A percentile compares a stretch with the other conserved stretches of the same genome.
Evolutionary conservation across 352 stramenopile genomes (phyloP).

Genomic region (Globisporangium okanoganense): DNA sequence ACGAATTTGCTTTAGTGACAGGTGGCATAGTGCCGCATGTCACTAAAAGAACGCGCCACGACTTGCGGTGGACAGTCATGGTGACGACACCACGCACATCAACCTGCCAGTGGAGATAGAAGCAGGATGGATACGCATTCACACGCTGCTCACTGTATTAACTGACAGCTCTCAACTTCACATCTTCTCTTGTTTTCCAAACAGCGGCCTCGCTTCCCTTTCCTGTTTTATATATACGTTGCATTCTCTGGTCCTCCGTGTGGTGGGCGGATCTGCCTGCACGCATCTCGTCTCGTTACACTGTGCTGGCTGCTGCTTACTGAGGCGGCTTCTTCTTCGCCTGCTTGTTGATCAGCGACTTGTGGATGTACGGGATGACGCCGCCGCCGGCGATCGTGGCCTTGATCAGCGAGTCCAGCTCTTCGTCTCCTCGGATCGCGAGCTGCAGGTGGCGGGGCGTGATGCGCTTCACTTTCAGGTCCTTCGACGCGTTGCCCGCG

Average conservation of each 20-base stretch:
- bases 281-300: neutral
- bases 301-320: too few relatives aligned
- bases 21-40: neutral
- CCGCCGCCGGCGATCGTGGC: conserved; percentile 99
- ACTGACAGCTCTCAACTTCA: conserved; percentile 3
- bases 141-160: conserved; percentile 6
- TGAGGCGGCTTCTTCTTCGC: conserved; percentile 84
- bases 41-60: neutral
- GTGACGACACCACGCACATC: neutral
- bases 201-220: conserved; percentile 3
- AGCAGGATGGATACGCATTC: neutral
- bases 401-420: conserved; percentile 99
- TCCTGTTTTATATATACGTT: conserved; percentile 17
- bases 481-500: conserved; percentile 96
- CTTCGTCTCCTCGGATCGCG: conserved; percentile 99
- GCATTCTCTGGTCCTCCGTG: neutral
- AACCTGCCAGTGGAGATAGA: too few relatives aligned
- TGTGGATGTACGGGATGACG: conserved; percentile 99
- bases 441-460: conserved; percentile 99
- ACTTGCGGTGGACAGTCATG: neutral
- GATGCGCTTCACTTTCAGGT: conserved; percentile 98
- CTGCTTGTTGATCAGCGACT: conserved; percentile 99
- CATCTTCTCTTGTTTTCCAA: conserved; percentile 1
- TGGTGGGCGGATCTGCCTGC: neutral
- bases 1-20: neutral